Evolutionary conservation across 805 yeast genomes (phyloP), one percentile per base, ranked within the genome.

Genomic region (Kodamaea laetipori): DNA sequence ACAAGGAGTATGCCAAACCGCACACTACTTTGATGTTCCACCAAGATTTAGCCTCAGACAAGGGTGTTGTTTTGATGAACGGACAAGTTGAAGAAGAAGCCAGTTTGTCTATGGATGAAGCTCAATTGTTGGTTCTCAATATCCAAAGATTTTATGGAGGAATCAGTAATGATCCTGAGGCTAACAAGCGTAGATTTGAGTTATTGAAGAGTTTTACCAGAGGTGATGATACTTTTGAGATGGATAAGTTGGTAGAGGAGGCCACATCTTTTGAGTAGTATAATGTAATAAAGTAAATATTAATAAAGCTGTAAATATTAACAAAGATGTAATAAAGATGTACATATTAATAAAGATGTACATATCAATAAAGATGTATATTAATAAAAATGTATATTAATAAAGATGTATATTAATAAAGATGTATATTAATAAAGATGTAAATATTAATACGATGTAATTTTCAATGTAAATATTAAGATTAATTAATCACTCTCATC

Each of bases 1-100:
- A 92, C 58, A 80, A 79, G 44, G 97, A 92, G 59, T 94, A 74
- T 64, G 96, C 99, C 7, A 84, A 88, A 59, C 98, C 99, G 1
- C 98, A 94, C 63, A 89, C 97, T 0, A 87, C 96, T 0, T 71
- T 94, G 49, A 80, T 82, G 64, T 86, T 92, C 72, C 97, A 92
- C 67, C 80, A 83, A 34, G 97, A 94, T 44, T 66, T 92, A 39
- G 69, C 67, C 4, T 64, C 72, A 0, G 73, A 74, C 11, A 83
- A 86, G 49, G 81, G 73, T 0, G 45, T 87, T 1, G 87, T 87
- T 0, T 69, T 94, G 51, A 86, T 90, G 95, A 90, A 90, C 52
- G 96, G 97, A 1, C 75, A 74, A 26, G 81, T 90, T 3, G 96
- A 90, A 58, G 67, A 72, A 39, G 90, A 88, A 42, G 73, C 84